Conservation (phyloP, 2,329 filamentous ascomycete genomes). For the Aspergillaceae sp. region DNA sequence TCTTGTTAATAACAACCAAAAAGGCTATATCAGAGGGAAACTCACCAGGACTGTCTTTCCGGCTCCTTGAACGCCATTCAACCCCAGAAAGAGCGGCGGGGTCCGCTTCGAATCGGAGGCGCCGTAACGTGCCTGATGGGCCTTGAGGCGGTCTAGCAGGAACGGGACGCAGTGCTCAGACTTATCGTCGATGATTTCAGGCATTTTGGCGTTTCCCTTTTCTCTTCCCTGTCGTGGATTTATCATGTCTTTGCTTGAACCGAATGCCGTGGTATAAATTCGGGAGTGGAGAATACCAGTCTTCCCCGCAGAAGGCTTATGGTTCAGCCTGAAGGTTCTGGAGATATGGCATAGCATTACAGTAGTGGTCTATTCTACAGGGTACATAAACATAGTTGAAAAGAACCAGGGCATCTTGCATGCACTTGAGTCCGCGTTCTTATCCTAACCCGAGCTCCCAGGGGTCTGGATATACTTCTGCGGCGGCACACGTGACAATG, state of each 20-base stretch:
- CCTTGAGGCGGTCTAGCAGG: conserved; percentile 53
- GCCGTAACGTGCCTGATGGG: conserved; percentile 39
- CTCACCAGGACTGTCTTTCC: conserved; percentile 81
- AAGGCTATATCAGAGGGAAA: neutral
- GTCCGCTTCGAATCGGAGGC: conserved; percentile 23
- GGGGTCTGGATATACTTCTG: no score
- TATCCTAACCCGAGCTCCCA: no score
- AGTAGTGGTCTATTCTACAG: neutral
- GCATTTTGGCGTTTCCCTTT: conserved; percentile 26
- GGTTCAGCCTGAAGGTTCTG: neutral
- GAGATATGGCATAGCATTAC: neutral
- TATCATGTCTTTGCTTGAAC: neutral
- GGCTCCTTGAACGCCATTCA: conserved; percentile 86
- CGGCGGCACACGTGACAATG: neutral
- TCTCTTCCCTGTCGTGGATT: neutral
- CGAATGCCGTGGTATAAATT: neutral
- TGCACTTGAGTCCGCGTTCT: no score
- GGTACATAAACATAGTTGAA: neutral
- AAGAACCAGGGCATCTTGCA: no score
- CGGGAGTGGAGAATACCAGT: neutral
- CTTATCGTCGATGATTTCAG: conserved; percentile 64
- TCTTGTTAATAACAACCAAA: neutral
- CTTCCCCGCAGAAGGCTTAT: neutral
- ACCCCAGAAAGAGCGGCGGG: conserved; percentile 71
- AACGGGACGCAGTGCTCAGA: conserved; percentile 69